Conservation (phyloP, 2,329 filamentous ascomycete genomes). For the Coniochaeta hoffmannii region DNA sequence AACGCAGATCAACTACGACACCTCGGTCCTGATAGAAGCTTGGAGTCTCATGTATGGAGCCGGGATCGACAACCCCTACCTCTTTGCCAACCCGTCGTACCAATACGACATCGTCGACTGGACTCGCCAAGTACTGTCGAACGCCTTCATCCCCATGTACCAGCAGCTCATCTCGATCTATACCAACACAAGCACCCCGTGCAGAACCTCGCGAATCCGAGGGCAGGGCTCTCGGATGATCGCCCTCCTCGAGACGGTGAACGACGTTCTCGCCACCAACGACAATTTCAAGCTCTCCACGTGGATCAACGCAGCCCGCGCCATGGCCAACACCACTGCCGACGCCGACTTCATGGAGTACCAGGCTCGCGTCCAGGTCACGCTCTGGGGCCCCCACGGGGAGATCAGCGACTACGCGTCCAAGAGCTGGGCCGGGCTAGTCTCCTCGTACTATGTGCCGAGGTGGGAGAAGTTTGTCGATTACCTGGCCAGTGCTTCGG, state of each 20-base stretch:
- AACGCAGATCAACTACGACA: constrained; percentile 34
- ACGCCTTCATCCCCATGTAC: constrained; percentile 35
- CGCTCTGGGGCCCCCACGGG: constrained; percentile 39
- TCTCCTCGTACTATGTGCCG: constrained; percentile 35
- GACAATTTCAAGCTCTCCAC: constrained; percentile 31
- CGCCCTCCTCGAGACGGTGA: constrained; percentile 27
- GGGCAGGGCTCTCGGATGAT: constrained; percentile 21
- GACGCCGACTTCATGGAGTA: constrained; percentile 31
- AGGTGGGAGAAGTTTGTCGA: constrained; percentile 38
- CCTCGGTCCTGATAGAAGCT: constrained; percentile 25
- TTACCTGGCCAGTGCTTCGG: constrained; percentile 20
- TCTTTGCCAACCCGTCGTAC: constrained; percentile 35
- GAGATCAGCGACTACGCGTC: constrained; percentile 42
- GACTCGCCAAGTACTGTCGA: constrained; percentile 38
- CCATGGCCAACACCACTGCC: constrained; percentile 18
- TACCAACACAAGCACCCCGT: constrained; percentile 13
- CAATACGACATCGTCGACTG: constrained; percentile 40
- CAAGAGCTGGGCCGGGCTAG: constrained; percentile 39
- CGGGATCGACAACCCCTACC: constrained; percentile 16
- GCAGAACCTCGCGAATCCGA: constrained; percentile 12
- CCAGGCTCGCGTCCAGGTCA: constrained; percentile 41
- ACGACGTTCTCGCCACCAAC: constrained; percentile 32
- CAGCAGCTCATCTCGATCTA: constrained; percentile 25
- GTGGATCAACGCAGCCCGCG: constrained; percentile 32
- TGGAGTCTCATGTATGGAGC: constrained; percentile 32